Percentiles rank a stretch among this genome's conserved stretches.
Evolutionary conservation across 495 filamentous ascomycete genomes (phyloP).

Genomic region (Penicillium macrosclerotiorum): DNA sequence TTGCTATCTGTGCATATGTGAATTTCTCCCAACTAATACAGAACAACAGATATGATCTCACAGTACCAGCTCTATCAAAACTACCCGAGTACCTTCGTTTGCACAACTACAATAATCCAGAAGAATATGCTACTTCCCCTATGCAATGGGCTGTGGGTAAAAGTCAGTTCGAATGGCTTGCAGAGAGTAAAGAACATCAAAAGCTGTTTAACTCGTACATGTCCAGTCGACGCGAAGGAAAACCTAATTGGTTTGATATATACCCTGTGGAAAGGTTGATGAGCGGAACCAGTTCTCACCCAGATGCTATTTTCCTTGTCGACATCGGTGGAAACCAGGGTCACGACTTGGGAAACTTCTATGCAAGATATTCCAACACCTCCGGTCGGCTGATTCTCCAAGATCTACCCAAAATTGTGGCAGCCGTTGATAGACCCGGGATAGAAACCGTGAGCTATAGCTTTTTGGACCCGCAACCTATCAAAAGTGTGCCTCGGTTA

Average conservation of each 20-base stretch:
- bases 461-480: slow-evolving; percentile 34
- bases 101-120: slow-evolving; percentile 29
- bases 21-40: not conserved
- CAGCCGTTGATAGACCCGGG: slow-evolving; percentile 8
- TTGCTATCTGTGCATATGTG: too few species aligned
- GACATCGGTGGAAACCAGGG: slow-evolving; percentile 44
- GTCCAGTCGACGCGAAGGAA: slow-evolving; percentile 36
- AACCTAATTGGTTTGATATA: slow-evolving; percentile 36
- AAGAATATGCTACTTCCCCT: slow-evolving; percentile 34
- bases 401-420: slow-evolving; percentile 34
- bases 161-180: slow-evolving; percentile 44
- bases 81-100: slow-evolving; percentile 33
- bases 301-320: slow-evolving; percentile 36
- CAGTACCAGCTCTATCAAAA: slow-evolving; percentile 32
- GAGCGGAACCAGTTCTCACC: slow-evolving; percentile 11
- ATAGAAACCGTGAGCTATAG: slow-evolving; percentile 35
- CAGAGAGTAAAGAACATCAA: slow-evolving; percentile 28
- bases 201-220: slow-evolving; percentile 41
- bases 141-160: slow-evolving; percentile 42
- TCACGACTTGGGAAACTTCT: slow-evolving; percentile 34
- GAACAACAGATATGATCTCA: slow-evolving; percentile 35
- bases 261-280: slow-evolving; percentile 34
- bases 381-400: slow-evolving; percentile 29
- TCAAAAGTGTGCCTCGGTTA: too few species aligned
- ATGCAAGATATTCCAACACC: slow-evolving; percentile 14